Conservation (phyloP, 768 basidiomycete species). For the Exsudoporus frostii region DNA sequence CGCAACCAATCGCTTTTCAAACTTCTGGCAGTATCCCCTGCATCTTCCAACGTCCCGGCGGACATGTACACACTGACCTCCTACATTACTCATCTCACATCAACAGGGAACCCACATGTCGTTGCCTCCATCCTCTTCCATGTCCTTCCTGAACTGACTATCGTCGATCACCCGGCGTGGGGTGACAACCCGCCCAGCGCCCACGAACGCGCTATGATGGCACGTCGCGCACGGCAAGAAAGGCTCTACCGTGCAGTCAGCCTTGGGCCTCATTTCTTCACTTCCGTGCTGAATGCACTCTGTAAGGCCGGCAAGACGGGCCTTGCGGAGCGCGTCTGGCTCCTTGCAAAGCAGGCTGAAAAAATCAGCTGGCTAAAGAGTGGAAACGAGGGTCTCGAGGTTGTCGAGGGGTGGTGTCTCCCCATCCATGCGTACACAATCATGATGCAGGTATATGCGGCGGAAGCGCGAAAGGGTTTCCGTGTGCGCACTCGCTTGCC, state of each 20-base stretch:
- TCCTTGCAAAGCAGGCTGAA: conserved; percentile 58
- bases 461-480: conserved; percentile 37
- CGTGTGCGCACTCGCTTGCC: conserved; percentile 11
- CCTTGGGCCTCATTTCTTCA: conserved; percentile 61
- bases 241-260: conserved; percentile 41
- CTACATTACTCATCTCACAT: conserved; percentile 50
- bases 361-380: conserved; percentile 44
- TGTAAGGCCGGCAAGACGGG: conserved; percentile 51
- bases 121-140: conserved; percentile 49
- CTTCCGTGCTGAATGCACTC: conserved; percentile 57
- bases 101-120: conserved; percentile 44
- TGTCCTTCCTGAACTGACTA: conserved; percentile 53
- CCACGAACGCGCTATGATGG: conserved; percentile 26
- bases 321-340: conserved; percentile 63
- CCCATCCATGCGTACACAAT: conserved; percentile 66
- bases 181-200: conserved; percentile 24
- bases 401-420: conserved; percentile 55
- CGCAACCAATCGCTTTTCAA: conserved; percentile 5
- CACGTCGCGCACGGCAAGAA: conserved; percentile 25
- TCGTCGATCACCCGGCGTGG: conserved; percentile 40
- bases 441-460: conserved; percentile 62
- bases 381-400: conserved; percentile 20
- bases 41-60: conserved; percentile 22
- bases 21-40: conserved; percentile 14
- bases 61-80: conserved; percentile 50